These are phyloP conservation scores for Aspergillus floridensis DNA, from an alignment of 2,329 filamentous ascomycete genomes.

Conservation along the genomic window DNA sequence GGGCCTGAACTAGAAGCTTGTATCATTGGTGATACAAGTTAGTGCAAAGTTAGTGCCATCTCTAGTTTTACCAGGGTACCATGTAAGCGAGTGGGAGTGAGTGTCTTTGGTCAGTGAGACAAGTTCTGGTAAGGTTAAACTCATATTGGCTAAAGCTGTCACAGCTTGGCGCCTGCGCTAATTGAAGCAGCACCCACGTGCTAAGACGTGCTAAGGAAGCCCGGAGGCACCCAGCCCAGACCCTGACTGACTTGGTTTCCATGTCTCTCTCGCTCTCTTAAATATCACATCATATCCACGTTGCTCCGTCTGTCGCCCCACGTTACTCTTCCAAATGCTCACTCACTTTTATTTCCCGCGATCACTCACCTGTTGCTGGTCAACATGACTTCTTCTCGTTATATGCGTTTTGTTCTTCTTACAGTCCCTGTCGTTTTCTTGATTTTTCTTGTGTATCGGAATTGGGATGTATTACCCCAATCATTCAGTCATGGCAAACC, in stretches of 20 bases:
- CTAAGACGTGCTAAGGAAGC: neutral
- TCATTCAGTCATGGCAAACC: neutral
- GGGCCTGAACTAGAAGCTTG: too few species aligned
- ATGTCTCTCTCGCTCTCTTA: neutral
- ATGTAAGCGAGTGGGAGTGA: too few species aligned
- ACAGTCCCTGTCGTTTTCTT: neutral
- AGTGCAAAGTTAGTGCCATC: too few species aligned
- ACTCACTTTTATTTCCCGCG: neutral
- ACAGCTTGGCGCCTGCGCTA: neutral
- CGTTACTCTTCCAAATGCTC: neutral
- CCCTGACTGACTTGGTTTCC: neutral
- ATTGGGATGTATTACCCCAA: neutral
- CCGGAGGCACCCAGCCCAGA: neutral
- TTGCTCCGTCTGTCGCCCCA: neutral
- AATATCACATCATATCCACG: neutral
- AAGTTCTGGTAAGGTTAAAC: neutral
- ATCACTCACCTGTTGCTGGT: neutral
- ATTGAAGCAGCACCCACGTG: neutral
- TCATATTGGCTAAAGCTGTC: neutral
- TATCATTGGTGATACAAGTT: too few species aligned
- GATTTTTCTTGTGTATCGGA: neutral
- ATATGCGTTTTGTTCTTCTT: neutral
- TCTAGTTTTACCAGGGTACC: too few species aligned
- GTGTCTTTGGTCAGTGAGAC: neutral
- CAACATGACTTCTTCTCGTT: neutral